Percentiles rank a stretch among this genome's conserved stretches.
Conservation (phyloP, 78 protist genomes). For the slime mould (Dictyostelium discoideum) region dicty_2.7 NC_007088.5:4771501-4772000, state of each 20-base stretch:
- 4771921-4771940: constrained; percentile 36
- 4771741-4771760: constrained; percentile 37
- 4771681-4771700: constrained; percentile 49
- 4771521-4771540: constrained; percentile 54
- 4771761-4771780: constrained; percentile 52
- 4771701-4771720: constrained; percentile 51
- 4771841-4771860: constrained; percentile 16
- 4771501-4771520: constrained; percentile 55
- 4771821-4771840: constrained; percentile 56
- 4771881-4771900: constrained; percentile 63
- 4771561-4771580: constrained; percentile 54
- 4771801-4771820: constrained; percentile 28
- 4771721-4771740: constrained; percentile 65
- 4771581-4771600: constrained; percentile 66
- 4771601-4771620: constrained; percentile 78
- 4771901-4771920: constrained; percentile 41
- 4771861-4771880: constrained; percentile 38
- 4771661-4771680: constrained; percentile 53
- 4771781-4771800: constrained; percentile 53
- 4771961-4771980: constrained; percentile 4
- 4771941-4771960: neutral
- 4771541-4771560: constrained; percentile 64
- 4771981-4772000: neutral
- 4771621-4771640: constrained; percentile 63
- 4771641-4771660: constrained; percentile 76